These are phyloP conservation scores for Pachyrhizus erosus DNA, from an alignment of 306 rosid genomes.

Conservation along the genomic window DNA sequence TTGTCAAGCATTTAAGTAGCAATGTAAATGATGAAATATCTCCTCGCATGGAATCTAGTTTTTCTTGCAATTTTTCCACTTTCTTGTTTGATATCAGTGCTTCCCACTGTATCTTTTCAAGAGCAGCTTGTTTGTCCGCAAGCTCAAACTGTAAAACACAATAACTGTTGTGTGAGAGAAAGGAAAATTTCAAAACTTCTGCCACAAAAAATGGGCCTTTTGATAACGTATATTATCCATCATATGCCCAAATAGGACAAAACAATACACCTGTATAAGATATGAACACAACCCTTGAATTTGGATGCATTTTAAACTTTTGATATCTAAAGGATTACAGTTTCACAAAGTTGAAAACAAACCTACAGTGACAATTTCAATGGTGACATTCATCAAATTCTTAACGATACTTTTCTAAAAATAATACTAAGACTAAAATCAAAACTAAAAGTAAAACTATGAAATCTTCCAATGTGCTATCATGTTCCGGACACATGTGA, in stretches of 20 bases:
- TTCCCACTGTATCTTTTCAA: slow-evolving; percentile 80
- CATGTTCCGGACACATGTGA: slow-evolving; percentile 1
- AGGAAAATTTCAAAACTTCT: slow-evolving; percentile 8
- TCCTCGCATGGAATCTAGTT: slow-evolving; percentile 49
- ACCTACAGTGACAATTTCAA: not conserved
- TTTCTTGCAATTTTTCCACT: slow-evolving; percentile 41
- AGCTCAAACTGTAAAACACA: slow-evolving; percentile 62
- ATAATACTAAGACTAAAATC: slow-evolving; percentile 3
- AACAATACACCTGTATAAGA: not conserved
- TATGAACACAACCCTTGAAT: not conserved
- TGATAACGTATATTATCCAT: not conserved
- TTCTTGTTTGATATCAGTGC: slow-evolving; percentile 60
- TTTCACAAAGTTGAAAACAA: slow-evolving; percentile 5
- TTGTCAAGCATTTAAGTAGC: slow-evolving; percentile 64
- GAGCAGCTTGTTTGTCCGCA: slow-evolving; percentile 86
- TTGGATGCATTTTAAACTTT: not conserved
- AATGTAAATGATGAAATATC: slow-evolving; percentile 49
- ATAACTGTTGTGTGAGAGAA: not conserved
- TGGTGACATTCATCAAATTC: not conserved
- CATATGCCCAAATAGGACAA: not conserved
- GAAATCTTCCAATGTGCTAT: no score
- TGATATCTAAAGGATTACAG: not conserved
- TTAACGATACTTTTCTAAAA: not conserved
- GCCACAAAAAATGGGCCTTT: not conserved
- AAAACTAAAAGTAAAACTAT: no score